Evolutionary conservation across 305 asterid species (phyloP).

Genomic region (Solanum chacoense): DNA sequence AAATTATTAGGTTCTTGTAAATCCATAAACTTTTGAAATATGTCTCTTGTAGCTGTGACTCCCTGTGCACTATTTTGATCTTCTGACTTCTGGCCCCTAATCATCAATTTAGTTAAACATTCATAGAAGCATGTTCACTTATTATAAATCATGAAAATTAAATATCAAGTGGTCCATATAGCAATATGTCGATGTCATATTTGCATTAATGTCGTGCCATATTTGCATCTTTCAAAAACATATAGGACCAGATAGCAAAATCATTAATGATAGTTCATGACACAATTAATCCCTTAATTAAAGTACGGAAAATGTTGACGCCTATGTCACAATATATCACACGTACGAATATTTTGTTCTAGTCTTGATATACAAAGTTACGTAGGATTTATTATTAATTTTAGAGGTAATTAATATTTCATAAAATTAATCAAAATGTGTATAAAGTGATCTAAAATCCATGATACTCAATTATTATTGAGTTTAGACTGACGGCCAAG

Average conservation of each 20-base stretch:
- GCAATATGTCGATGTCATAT: neutral
- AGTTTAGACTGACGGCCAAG: constrained; percentile 4
- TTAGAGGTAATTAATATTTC: accelerated
- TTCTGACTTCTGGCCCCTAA: neutral
- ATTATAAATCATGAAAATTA: neutral
- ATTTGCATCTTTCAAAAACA: neutral
- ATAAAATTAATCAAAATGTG: neutral
- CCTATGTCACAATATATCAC: neutral
- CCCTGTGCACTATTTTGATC: neutral
- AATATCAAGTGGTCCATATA: neutral
- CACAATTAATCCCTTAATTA: neutral
- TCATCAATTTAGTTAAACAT: neutral
- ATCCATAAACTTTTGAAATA: neutral
- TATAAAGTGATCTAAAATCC: neutral
- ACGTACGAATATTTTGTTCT: neutral
- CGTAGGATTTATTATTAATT: accelerated
- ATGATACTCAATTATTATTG: neutral
- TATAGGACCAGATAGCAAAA: neutral
- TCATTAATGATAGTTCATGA: neutral
- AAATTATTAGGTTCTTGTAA: neutral
- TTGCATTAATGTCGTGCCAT: neutral
- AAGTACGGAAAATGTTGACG: neutral
- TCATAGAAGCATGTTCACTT: neutral
- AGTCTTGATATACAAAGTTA: neutral
- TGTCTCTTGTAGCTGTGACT: neutral